Evolutionary conservation across 768 basidiomycete genomes (phyloP), one percentile per base, ranked within the genome.

Genomic region (Boletales sp.): DNA sequence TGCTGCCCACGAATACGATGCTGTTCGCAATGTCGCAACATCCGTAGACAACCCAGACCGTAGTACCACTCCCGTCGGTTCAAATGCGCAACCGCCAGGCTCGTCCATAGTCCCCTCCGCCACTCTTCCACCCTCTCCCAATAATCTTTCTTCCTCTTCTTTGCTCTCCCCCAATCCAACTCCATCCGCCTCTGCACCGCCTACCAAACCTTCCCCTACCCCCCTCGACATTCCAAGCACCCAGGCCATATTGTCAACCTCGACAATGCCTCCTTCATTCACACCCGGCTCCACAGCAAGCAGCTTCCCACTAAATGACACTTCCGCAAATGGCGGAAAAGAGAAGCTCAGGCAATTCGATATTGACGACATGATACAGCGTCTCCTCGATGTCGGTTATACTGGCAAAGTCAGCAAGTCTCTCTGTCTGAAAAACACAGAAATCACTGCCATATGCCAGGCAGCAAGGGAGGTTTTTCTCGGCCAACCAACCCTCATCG

Each of bases 331-430:
- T 28, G 63, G 65, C 41, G 75, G 66, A 45, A 84, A 81, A 68
- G 81, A 80, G 48, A 84, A 78, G 69, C 72, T 75, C 51, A 83
- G 79, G 64, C 83, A 81, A 41, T 76, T 97, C 59, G 96, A 99
- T 69, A 83, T 98, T 50, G 95, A 98, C 71, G 94, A 97, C 69
- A 96, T 98, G 90, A 98, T 99, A 63, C 86, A 89, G 64, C 84
- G 95, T 44, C 80, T 99, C 41, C 77, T 99, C 57, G 94, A 97
- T 60, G 93, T 96, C 8, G 96, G 95, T 5, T 99, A 98, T 68
- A 91, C 90, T 6, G 95, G 94, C 68, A 99, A 98, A 80, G 90
- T 97, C 57, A 92, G 87, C 77, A 98, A 96, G 70, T 90, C 90
- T 31, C 79, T 90, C 62, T 94, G 83, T 74, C 78, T 99, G 53